Evolutionary conservation across 1,284 basidiomycete species (phyloP).

Genomic region (Ustanciosporium gigantosporum): DNA sequence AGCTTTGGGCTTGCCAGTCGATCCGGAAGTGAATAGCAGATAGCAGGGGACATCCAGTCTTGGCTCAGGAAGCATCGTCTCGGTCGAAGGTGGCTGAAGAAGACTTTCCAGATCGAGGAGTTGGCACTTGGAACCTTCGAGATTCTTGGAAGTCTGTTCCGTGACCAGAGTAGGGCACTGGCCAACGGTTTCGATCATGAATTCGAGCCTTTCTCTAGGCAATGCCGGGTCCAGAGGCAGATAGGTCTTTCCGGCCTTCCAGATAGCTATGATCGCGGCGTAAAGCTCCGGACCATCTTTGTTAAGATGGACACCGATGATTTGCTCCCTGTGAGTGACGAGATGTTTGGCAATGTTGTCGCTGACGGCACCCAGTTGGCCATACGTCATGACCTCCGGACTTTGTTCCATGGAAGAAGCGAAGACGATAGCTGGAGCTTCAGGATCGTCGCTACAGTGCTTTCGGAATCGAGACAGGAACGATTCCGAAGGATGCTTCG

Average conservation of each 20-base stretch:
- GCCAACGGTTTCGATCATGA: slow-evolving; percentile 50
- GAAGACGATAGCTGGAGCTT: slow-evolving; percentile 42
- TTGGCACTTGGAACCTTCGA: slow-evolving; percentile 12
- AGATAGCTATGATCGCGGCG: slow-evolving; percentile 46
- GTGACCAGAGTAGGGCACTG: slow-evolving; percentile 23
- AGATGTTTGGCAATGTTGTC: slow-evolving; percentile 33
- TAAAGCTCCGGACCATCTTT: slow-evolving; percentile 47
- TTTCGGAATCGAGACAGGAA: slow-evolving; percentile 36
- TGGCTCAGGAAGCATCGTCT: slow-evolving; percentile 1
- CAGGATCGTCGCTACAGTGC: slow-evolving; percentile 18
- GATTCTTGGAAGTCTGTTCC: slow-evolving; percentile 4
- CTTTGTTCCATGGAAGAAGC: slow-evolving; percentile 18
- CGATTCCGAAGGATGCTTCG: slow-evolving; percentile 10
- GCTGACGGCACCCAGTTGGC: slow-evolving; percentile 42
- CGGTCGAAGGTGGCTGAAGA: not conserved
- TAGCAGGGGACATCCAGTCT: slow-evolving; percentile 43
- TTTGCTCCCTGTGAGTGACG: slow-evolving; percentile 1
- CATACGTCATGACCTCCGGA: slow-evolving; percentile 31
- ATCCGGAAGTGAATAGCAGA: slow-evolving; percentile 56
- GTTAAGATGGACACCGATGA: slow-evolving; percentile 48
- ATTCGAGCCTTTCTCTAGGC: slow-evolving; percentile 47
- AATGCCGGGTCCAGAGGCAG: slow-evolving; percentile 55
- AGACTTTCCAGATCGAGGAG: slow-evolving; percentile 21
- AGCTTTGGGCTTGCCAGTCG: slow-evolving; percentile 56
- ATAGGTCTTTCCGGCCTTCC: slow-evolving; percentile 56